Evolutionary conservation across 179 eudicot genomes (phyloP), one percentile per base, ranked within the genome.

Genomic region (Heliamphora pulchella): DNA sequence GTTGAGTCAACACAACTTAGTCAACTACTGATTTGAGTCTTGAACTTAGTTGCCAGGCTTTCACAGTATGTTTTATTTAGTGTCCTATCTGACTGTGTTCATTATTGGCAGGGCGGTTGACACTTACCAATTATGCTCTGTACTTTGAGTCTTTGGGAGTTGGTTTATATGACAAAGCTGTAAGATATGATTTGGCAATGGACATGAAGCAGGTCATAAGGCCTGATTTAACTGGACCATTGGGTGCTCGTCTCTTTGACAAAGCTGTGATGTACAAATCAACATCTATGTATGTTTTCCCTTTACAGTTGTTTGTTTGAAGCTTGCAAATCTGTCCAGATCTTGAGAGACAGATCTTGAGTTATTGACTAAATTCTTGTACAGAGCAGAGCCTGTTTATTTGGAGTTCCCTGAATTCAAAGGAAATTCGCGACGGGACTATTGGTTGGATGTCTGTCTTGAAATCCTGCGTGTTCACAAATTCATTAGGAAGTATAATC

Each of bases 201-300:
- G 96, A 91, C 84, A 75, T 87, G 90, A 91, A 93, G 84, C 98
- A 94, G 89, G 89, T 89, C 67, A 84, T 94, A 84, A 93, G 91
- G 89, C 93, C 98, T 82, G 97, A 91, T 80, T 80, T 93, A 83
- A 94, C 98, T 66, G 97, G 97, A 55, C 98, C 97, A 48, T 85
- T 94, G 81, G 98, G 98, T 85, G 96, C 97, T 86, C 93, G 96
- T 80, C 88, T 94, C 78, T 94, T 91, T 82, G 97, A 94, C 89
- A 90, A 91, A 86, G 98, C 98, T 74, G 94, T 94, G 67, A 89
- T 93, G 94, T 94, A 94, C 91, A 91, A 89, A 85, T 90, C 98
- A 79, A 77, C 86, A 54, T 79, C 88, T 78, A 68, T 81, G 98
- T 94, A 89, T 68, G 97, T 80, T 77, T 81, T 74, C 48, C 76